Base-by-base conservation (phyloP, 2,329 filamentous ascomycete species). In the Phialophora expanda region DNA sequence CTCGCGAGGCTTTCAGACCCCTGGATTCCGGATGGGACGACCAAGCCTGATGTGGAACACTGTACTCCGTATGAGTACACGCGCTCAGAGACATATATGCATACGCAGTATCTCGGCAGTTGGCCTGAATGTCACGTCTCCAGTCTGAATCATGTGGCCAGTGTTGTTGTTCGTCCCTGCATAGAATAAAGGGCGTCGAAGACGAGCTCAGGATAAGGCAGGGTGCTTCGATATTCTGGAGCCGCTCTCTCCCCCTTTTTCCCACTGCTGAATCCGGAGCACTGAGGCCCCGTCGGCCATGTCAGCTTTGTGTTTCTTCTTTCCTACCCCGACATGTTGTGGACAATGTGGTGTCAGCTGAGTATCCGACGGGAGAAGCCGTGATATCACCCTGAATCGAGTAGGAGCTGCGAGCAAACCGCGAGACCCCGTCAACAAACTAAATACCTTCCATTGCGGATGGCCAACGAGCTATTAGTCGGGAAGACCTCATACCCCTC, bases 11-110 rank as follows among this genome's bases (percentile, higher is more conserved):
- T 55, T 34, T 20, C 38, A 8, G 53, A 34, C 26, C 28, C 53
- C 28, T 55, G n/a, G 26, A 28, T 12, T 55, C 53, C 53, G 53
- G 28, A 20, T 32, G 14, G 30, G 53, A 55, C 53, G n/a, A 55
- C 28, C 53, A 14, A 34, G 48, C 26, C 53, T 55, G 53, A 34
- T 30, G n/a, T n/a, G 53, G 53, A 55, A 20, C 26, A 12, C 2
- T 53, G 9, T 53, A 22, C 46, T 34, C 32, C 9, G 9, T 34
- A n/a, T 3, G 14, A 17, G 38, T 41, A 9, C 14, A 41, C 14
- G 38, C 14, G 17, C 30, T 34, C 32, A 12, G 9, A 11, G 32
- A 34, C 32, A 34, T 12, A 9, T 34, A 34, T 34, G 32, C 32
- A 34, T 34, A 12, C 32, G 32, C 32, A 34, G 32, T 44, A 44